Evolutionary conservation across 805 yeast species (phyloP).

Genomic region (Teunomyces funiuensis): DNA sequence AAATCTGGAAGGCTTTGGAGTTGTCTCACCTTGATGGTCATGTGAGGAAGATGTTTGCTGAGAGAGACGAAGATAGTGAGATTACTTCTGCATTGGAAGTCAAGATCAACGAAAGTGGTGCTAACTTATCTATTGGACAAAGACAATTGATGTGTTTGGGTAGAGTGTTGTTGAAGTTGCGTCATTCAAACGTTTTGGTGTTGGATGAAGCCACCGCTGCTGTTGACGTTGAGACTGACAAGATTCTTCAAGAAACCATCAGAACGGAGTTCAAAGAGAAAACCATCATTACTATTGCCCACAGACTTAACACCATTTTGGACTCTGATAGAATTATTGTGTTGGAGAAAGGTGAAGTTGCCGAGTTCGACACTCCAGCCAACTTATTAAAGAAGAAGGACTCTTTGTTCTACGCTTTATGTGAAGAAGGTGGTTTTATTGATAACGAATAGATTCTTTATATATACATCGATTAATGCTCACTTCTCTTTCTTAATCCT

Average conservation of each 20-base stretch:
- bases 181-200: conserved; percentile 57
- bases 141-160: conserved; percentile 71
- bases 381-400: conserved; percentile 63
- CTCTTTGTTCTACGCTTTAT: conserved; percentile 75
- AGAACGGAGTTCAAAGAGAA: conserved; percentile 71
- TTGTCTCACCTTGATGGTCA: conserved; percentile 44
- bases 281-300: conserved; percentile 83
- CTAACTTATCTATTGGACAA: conserved; percentile 54
- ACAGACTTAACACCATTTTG: conserved; percentile 77
- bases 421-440: conserved; percentile 75
- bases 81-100: conserved; percentile 33
- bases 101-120: conserved; percentile 43
- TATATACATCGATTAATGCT: conserved; percentile 39
- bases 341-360: conserved; percentile 70
- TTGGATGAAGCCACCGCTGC: conserved; percentile 90
- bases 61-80: conserved; percentile 24
- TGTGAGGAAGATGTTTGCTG: conserved; percentile 36
- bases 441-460: conserved; percentile 12
- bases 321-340: conserved; percentile 79
- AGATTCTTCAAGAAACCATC: conserved; percentile 74
- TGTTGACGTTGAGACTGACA: conserved; percentile 82
- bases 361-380: conserved; percentile 73
- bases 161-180: conserved; percentile 62
- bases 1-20: conserved; percentile 43
- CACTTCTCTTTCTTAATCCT: conserved; percentile 61